phyloP scores from a whole-genome alignment of 768 basidiomycete genomes.

The Strobilomyces echinocephalus region DNA sequence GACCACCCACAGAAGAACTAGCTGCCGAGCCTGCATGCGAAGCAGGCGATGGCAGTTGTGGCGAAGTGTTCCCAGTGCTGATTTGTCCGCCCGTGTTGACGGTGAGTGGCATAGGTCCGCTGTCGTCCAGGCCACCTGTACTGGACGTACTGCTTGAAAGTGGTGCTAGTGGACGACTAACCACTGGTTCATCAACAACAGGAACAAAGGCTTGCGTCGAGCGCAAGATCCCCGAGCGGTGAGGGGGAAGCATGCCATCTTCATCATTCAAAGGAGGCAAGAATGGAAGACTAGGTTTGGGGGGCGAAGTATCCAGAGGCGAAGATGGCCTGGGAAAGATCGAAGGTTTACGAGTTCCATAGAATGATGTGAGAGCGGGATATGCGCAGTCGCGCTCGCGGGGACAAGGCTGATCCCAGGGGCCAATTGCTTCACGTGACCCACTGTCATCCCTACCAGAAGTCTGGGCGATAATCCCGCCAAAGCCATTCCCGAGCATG shows the following conservation, averaged over 20 bases:
- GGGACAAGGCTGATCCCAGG: slow-evolving; percentile 32
- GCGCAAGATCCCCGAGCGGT: slow-evolving; percentile 27
- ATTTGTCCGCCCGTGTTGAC: slow-evolving; percentile 44
- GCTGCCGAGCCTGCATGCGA: slow-evolving; percentile 54
- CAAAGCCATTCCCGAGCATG: slow-evolving; percentile 22
- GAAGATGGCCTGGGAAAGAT: slow-evolving; percentile 24
- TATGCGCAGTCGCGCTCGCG: slow-evolving; percentile 30
- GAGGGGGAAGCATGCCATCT: slow-evolving; percentile 32
- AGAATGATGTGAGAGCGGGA: slow-evolving; percentile 23
- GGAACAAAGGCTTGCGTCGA: slow-evolving; percentile 22
- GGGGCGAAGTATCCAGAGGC: slow-evolving; percentile 25
- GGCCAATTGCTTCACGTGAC: slow-evolving; percentile 26
- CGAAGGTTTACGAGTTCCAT: slow-evolving; percentile 24
- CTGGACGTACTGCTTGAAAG: slow-evolving; percentile 39
- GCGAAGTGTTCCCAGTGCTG: slow-evolving; percentile 44
- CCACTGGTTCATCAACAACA: slow-evolving; percentile 24
- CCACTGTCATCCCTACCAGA: slow-evolving; percentile 21
- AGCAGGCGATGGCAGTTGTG: slow-evolving; percentile 72
- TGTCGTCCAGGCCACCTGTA: slow-evolving; percentile 39
- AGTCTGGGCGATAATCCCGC: slow-evolving; percentile 25
- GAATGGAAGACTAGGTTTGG: slow-evolving; percentile 21
- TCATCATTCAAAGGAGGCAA: slow-evolving; percentile 24
- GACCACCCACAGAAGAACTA: slow-evolving; percentile 33
- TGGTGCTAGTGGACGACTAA: slow-evolving; percentile 31
- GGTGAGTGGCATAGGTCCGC: slow-evolving; percentile 29